A percentile compares a stretch with the other conserved stretches of the same genome.
Evolutionary conservation across 2,329 filamentous ascomycete genomes (phyloP).

Genomic region (Cercospora brassicicola): DNA sequence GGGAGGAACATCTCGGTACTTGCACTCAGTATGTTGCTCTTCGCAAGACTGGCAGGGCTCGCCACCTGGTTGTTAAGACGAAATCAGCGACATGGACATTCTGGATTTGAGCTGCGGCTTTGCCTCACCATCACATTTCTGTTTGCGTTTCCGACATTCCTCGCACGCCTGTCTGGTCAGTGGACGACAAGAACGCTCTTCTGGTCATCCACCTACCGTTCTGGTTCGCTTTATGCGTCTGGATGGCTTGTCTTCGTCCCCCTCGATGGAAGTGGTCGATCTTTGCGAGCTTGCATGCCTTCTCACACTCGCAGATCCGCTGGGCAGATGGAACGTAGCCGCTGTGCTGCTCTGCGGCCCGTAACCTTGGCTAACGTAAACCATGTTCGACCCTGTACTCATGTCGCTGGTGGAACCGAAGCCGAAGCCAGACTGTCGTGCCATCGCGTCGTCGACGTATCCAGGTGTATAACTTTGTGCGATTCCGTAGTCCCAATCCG

Average conservation of each 20-base stretch:
- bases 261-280: slow-evolving; percentile 1
- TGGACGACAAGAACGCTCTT: neutral
- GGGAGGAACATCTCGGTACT: slow-evolving; percentile 27
- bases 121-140: slow-evolving; percentile 80
- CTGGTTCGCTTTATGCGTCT: slow-evolving; percentile 23
- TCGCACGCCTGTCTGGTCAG: slow-evolving; percentile 42
- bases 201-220: slow-evolving; percentile 13
- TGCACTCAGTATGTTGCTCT: slow-evolving; percentile 25
- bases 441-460: neutral
- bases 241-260: slow-evolving; percentile 12
- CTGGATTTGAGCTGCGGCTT: neutral
- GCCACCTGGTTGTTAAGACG: neutral
- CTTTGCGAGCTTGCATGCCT: slow-evolving; percentile 9
- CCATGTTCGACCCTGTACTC: slow-evolving; percentile 1
- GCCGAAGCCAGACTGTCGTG: slow-evolving; percentile 1
- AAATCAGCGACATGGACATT: slow-evolving; percentile 48
- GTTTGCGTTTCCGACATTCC: slow-evolving; percentile 93
- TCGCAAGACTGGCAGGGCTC: slow-evolving; percentile 23
- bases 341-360: slow-evolving; percentile 2
- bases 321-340: slow-evolving; percentile 14
- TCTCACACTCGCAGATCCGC: slow-evolving; percentile 10
- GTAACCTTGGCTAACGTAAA: slow-evolving; percentile 12
- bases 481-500: slow-evolving; percentile 5
- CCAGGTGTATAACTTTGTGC: slow-evolving; percentile 9
- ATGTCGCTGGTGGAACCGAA: slow-evolving; percentile 2